A percentile compares a stretch with the other conserved stretches of the same genome.
Conservation (phyloP, 352 stramenopile genomes). For the Globisporangium cederbergense region DNA sequence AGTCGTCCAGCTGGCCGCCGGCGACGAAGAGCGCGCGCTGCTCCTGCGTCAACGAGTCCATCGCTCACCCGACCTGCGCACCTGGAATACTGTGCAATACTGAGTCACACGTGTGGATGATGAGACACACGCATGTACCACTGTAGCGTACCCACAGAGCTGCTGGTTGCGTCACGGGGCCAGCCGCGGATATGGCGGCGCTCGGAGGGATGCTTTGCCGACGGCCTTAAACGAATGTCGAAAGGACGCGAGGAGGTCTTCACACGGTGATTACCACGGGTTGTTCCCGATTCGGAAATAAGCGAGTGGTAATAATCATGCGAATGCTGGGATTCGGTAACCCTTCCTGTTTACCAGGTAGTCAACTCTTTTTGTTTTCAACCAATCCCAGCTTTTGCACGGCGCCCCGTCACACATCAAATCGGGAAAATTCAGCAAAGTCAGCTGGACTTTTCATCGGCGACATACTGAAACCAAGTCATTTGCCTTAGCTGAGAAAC, state of each 20-base stretch:
- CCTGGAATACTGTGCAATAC: not conserved
- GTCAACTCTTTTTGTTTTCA: too few species aligned
- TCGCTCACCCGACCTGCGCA: constrained; percentile 12
- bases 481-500: not conserved
- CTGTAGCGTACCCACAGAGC: not conserved
- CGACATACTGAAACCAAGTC: not conserved
- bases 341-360: too few species aligned
- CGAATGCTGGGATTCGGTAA: too few species aligned
- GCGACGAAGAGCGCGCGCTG: constrained; percentile 63
- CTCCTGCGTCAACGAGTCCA: constrained; percentile 75
- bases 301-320: too few species aligned
- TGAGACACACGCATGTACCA: not conserved
- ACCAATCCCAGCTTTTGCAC: not conserved
- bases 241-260: constrained; percentile 1
- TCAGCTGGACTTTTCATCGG: too few species aligned
- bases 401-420: not conserved
- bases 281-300: too few species aligned
- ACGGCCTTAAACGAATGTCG: too few species aligned
- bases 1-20: constrained; percentile 61
- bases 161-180: not conserved
- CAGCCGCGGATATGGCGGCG: not conserved
- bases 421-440: too few species aligned
- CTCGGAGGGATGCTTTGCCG: not conserved
- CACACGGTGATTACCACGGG: too few species aligned
- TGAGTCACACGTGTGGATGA: not conserved